A percentile compares a stretch with the other conserved stretches of the same genome.
phyloP scores from a whole-genome alignment of 768 basidiomycete genomes.

The Psilocybe azurescens region DNA sequence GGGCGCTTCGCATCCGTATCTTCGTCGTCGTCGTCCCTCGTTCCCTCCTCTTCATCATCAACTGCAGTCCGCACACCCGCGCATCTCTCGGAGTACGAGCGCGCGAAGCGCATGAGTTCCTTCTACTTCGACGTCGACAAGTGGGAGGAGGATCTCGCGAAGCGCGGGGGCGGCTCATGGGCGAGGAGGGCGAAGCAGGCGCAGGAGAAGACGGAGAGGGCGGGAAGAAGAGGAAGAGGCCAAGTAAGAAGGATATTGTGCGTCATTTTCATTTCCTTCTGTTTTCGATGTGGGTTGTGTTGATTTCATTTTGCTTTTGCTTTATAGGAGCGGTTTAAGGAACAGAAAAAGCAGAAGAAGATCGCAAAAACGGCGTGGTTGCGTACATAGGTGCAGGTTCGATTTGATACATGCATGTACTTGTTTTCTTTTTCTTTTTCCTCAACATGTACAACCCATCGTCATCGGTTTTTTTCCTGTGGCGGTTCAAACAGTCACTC shows the following conservation, averaged over 20 bases:
- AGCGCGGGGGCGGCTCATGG: slow-evolving; percentile 42
- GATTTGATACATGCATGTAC: no score
- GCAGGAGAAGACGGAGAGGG: slow-evolving; percentile 52
- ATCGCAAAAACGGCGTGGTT: slow-evolving; percentile 90
- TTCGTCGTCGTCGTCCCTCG: slow-evolving; percentile 28
- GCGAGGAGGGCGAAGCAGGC: slow-evolving; percentile 39
- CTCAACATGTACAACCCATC: no score
- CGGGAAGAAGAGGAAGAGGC: slow-evolving; percentile 77
- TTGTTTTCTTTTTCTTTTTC: no score
- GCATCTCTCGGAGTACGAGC: slow-evolving; percentile 81
- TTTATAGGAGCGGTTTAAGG: slow-evolving; percentile 78
- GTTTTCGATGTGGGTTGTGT: no score
- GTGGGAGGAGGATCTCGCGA: slow-evolving; percentile 77
- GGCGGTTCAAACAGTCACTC: no score
- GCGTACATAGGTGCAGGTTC: slow-evolving; percentile 66
- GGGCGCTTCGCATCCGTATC: slow-evolving; percentile 74
- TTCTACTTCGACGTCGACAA: slow-evolving; percentile 86
- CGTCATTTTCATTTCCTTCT: slow-evolving; percentile 31
- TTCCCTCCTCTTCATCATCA: neutral
- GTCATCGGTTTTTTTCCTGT: no score
- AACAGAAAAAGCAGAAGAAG: slow-evolving; percentile 83
- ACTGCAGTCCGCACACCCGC: slow-evolving; percentile 65
- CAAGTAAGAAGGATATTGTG: slow-evolving; percentile 85
- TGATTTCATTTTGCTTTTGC: no score
- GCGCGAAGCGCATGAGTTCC: slow-evolving; percentile 84